Evolutionary conservation across 148 eudicot genomes (phyloP), one percentile per base, ranked within the genome.

Genomic region (Diospyros kaki): DNA sequence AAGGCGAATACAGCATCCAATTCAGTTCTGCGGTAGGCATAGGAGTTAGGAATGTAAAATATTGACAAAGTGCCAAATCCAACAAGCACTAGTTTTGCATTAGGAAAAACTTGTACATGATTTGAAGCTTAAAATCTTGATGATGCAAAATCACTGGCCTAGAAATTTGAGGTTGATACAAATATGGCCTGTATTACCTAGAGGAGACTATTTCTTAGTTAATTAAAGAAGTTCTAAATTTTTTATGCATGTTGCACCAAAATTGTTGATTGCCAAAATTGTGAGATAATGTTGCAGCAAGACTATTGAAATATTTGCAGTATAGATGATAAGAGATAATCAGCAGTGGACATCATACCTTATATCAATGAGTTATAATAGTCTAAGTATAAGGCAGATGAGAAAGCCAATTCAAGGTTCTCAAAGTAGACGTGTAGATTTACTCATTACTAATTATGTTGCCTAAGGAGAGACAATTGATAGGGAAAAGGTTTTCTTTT

Each of bases 1-100:
- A 9, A 59, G 69, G 60, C 10, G 2, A 44, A 76, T 76, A 38
- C 62, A 76, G 50, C 68, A 68, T 67, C 5, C 58, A 67, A 58
- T 75, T 68, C 65, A 58, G 64, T 66, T 66, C 55, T 12, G 11
- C 13, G 6, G 45, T 52, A 53, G 13, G 53, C 18, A 13, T 38
- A 17, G 6, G 59, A 69, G 72, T 17, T 50, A 54, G 17, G 53
- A 58, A 12, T 45, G 48, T 58, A 18, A 42, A 6, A 48, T 59
- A 44, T 60, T 3, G 9, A 45, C 45, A 5, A 39, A 17, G 72
- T 44, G 17, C 64, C 15, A 59, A 62, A 59, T 58, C 28, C 52
- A 48, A 48, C 52, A 48, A 48, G 58, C 54, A 28, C 55, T 58
- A 66, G 17, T 48, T 39, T 72, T 28, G 7, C 18, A 1, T 18